Evolutionary conservation across 768 basidiomycete species (phyloP).

Genomic region (Lanmaoa rubissima): DNA sequence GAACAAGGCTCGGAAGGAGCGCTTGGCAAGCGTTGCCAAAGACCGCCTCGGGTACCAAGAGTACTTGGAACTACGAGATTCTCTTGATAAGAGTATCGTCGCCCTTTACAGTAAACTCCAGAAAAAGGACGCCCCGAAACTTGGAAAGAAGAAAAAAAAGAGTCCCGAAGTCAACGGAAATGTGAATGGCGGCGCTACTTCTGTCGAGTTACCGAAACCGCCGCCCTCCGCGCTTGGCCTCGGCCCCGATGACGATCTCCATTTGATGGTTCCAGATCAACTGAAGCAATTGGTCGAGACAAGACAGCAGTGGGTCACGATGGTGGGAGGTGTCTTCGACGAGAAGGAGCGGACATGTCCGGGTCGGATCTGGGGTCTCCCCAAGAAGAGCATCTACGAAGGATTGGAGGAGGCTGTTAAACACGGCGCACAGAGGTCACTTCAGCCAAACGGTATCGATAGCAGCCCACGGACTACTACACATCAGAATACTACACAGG

Average conservation of each 20-base stretch:
- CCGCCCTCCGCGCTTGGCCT: conserved; percentile 73
- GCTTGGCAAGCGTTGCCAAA: conserved; percentile 72
- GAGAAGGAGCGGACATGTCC: conserved; percentile 63
- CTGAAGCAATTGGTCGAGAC: conserved; percentile 72
- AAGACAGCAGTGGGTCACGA: conserved; percentile 75
- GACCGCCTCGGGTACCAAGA: conserved; percentile 91
- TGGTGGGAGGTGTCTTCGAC: conserved; percentile 73
- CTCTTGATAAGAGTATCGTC: conserved; percentile 82
- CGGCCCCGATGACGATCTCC: conserved; percentile 63
- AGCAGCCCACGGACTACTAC: conserved; percentile 31
- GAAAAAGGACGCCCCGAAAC: conserved; percentile 76
- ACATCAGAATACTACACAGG: conserved; percentile 44
- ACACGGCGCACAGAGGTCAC: conserved; percentile 31
- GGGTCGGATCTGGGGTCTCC: conserved; percentile 78
- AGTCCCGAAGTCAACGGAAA: conserved; percentile 33
- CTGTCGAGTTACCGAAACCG: conserved; percentile 46
- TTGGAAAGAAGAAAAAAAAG: conserved; percentile 75
- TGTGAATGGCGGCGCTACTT: conserved; percentile 31
- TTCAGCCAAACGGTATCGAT: conserved; percentile 21
- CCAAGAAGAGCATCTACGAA: conserved; percentile 68
- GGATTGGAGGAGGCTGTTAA: conserved; percentile 69
- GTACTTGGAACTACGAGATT: conserved; percentile 80
- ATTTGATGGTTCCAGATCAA: conserved; percentile 62
- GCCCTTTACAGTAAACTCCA: conserved; percentile 74
- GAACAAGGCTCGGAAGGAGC: conserved; percentile 80